phyloP scores from a whole-genome alignment of 2,329 filamentous ascomycete genomes.

The Aspergillus ochraceus region DNA sequence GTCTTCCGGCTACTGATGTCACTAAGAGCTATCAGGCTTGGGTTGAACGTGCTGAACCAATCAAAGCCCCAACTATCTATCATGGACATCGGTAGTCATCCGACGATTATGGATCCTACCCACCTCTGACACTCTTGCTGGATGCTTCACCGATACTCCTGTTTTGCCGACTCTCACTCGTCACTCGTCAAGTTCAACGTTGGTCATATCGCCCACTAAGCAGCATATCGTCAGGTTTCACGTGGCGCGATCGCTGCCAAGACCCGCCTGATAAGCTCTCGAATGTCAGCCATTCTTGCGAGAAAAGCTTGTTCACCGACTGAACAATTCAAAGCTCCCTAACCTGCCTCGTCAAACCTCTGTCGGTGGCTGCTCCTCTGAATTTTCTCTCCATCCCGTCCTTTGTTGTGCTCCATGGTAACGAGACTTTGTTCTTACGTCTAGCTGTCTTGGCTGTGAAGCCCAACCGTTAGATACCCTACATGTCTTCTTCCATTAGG shows the following conservation, averaged over 20 bases:
- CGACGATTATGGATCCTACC: neutral
- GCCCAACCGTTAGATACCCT: too few relatives aligned
- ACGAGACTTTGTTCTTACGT: neutral
- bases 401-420: neutral
- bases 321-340: neutral
- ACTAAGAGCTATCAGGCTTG: neutral
- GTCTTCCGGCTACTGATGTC: neutral
- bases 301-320: neutral
- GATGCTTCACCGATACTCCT: neutral
- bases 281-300: neutral
- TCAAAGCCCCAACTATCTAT: neutral
- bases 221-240: neutral
- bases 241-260: neutral
- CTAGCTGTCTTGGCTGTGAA: neutral
- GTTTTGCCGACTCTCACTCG: neutral
- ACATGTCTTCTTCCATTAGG: constrained; percentile 2
- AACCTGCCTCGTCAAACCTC: neutral
- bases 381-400: neutral
- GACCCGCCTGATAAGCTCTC: neutral
- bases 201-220: neutral
- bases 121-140: neutral
- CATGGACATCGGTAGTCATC: neutral
- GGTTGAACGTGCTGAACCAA: neutral
- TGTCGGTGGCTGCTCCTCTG: neutral
- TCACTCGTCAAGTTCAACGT: neutral